Conservation (phyloP, 208 protist species). For the Strigomonas culicis region DNA sequence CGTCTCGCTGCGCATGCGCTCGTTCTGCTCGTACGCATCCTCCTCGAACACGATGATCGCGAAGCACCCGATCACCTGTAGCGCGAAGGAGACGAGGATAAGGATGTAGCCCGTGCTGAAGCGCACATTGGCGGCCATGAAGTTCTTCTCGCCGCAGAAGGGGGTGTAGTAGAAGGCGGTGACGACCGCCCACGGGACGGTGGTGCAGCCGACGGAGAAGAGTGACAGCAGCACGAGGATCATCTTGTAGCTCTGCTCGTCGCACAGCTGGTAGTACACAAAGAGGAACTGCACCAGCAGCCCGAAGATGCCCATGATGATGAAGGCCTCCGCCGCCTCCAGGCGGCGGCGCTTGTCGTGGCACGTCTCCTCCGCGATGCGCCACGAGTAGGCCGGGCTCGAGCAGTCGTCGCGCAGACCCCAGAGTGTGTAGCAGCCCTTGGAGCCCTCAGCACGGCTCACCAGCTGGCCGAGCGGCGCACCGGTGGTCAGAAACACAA, state of each 20-base stretch:
- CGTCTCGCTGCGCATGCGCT: background rate
- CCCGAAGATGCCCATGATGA: slow-evolving; percentile 44
- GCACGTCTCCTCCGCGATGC: slow-evolving; percentile 44
- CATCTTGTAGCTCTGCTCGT: slow-evolving; percentile 32
- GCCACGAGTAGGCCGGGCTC: slow-evolving; percentile 35
- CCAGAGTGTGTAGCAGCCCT: slow-evolving; percentile 57
- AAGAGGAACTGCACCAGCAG: slow-evolving; percentile 23
- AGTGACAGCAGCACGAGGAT: slow-evolving; percentile 20
- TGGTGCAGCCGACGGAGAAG: slow-evolving; percentile 38
- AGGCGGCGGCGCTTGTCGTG: slow-evolving; percentile 31
- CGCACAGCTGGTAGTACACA: slow-evolving; percentile 33
- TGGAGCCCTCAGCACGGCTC: slow-evolving; percentile 5
- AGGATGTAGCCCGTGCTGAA: slow-evolving; percentile 49
- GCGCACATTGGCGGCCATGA: slow-evolving; percentile 23
- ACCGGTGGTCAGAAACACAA: slow-evolving; percentile 38
- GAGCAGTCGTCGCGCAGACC: slow-evolving; percentile 38
- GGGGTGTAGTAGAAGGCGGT: slow-evolving; percentile 43
- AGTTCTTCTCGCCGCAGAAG: slow-evolving; percentile 46
- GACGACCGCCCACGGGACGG: slow-evolving; percentile 51
- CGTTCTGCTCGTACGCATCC: background rate
- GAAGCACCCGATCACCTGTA: slow-evolving; percentile 30
- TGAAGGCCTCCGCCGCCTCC: slow-evolving; percentile 53
- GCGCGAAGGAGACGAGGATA: slow-evolving; percentile 32
- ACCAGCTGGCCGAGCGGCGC: slow-evolving; percentile 44
- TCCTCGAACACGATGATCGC: slow-evolving; percentile 31